Evolutionary conservation across 192 early-diverging fungal species (phyloP), one percentile per base, ranked within the genome.

Genomic region (Glomus cerebriforme): DNA sequence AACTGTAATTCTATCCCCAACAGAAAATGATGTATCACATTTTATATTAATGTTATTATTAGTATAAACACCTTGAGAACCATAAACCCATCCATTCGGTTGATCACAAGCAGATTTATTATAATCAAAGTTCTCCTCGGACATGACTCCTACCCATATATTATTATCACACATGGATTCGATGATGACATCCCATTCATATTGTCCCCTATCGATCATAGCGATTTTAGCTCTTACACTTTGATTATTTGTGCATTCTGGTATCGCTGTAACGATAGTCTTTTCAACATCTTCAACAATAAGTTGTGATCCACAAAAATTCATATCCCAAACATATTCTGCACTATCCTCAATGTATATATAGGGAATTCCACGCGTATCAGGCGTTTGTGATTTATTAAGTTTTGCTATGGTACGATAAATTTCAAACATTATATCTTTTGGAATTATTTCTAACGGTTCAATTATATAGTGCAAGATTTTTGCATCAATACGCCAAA

Each of bases 171-270:
- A 59, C 13, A 13, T 75, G 59, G 35, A 17, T 60, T 60, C 73
- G 17, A 75, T 60, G 31, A 75, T 24, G 29, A 75, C 29, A 62
- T 75, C 59, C 73, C 73, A 75, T 75, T 75, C 73, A 62, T 75
- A 59, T n/a, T 29, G 17, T 60, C 59, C 49, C 12, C 17, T 24
- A 7, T 35, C 58, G 12, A 13, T 2, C 13, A 75, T 60, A 60
- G 35, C 2, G 7, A 34, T 31, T 24, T 60, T 59, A 29, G 54
- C 32, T 27, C 58, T 58, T 2, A 59, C 31, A 58, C 35, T 27
- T 60, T 75, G 49, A 35, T 13, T 27, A 9, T 29, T 19, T 1
- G 8, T 17, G 6, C 58, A 19, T 34, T 13, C 13, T n/a, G 58
- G 3, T 24, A 15, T 60, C 10, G 15, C 58, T 34, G 13, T 24